Percentiles rank a stretch among this genome's conserved stretches.
phyloP scores from a whole-genome alignment of 164 flowering plant genomes.

The Kingdonia uniflora region DNA sequence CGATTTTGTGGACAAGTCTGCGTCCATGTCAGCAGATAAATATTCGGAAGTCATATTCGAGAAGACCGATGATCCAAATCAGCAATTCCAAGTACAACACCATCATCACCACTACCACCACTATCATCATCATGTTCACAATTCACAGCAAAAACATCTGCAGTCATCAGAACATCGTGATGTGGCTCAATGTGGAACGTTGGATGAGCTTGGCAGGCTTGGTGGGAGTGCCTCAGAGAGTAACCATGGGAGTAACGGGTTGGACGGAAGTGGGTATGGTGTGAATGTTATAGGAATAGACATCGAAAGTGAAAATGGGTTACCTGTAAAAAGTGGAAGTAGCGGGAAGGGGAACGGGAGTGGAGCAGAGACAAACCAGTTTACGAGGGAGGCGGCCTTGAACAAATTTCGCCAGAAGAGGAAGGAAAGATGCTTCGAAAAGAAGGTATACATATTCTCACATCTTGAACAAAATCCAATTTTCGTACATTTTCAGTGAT shows the following conservation, averaged over 20 bases:
- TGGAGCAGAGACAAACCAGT: neutral
- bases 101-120: neutral
- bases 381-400: neutral
- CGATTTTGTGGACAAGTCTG: neutral
- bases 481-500: too few species aligned
- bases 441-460: neutral
- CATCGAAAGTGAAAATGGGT: neutral
- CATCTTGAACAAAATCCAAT: neutral
- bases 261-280: neutral
- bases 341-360: neutral
- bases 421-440: constrained; percentile 1
- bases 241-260: neutral
- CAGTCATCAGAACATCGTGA: neutral
- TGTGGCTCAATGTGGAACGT: neutral
- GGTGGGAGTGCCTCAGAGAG: neutral
- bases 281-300: neutral
- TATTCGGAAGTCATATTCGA: too few species aligned
- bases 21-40: neutral
- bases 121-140: neutral
- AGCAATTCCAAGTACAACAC: neutral
- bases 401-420: neutral
- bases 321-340: neutral
- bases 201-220: neutral
- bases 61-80: neutral
- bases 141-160: neutral